These are phyloP conservation scores for Geotrichum phurueaensis DNA, from an alignment of 1,139 yeast genomes.

Conservation along the genomic window DNA sequence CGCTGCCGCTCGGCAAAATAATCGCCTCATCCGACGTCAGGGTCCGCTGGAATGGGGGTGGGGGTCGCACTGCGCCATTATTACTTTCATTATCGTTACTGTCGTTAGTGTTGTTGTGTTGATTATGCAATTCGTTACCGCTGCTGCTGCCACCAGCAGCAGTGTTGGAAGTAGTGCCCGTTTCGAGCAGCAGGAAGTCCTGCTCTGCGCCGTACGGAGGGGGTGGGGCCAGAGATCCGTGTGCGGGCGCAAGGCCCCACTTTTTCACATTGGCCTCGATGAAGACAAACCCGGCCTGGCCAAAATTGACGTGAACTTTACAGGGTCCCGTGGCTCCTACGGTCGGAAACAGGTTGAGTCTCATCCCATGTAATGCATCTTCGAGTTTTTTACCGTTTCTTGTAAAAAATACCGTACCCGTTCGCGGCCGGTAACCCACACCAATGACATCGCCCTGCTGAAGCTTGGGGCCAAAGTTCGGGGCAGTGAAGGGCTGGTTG, in stretches of 20 bases:
- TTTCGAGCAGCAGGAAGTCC: constrained; percentile 38
- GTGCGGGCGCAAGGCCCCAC: constrained; percentile 81
- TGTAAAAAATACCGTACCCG: constrained; percentile 82
- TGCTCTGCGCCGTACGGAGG: constrained; percentile 59
- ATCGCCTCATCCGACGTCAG: constrained; percentile 15
- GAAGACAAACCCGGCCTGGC: constrained; percentile 88
- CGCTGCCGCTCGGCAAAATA: constrained; percentile 15
- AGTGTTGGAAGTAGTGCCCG: constrained; percentile 21
- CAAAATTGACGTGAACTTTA: constrained; percentile 73
- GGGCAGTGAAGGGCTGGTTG: constrained; percentile 69
- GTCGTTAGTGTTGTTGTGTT: not conserved
- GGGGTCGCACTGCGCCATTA: constrained; percentile 6
- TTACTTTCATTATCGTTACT: not conserved
- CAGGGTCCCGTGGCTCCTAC: constrained; percentile 79
- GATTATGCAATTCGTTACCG: not conserved
- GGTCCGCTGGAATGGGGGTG: constrained; percentile 18
- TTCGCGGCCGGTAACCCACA: constrained; percentile 72
- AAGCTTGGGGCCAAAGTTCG: constrained; percentile 66
- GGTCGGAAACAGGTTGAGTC: constrained; percentile 78
- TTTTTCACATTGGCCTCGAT: constrained; percentile 92
- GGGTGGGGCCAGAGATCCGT: constrained; percentile 68
- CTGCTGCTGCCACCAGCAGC: not conserved
- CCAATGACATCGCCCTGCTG: constrained; percentile 89
- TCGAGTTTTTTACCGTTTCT: constrained; percentile 83
- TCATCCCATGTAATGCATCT: constrained; percentile 77